These are phyloP conservation scores for Pichia sp. DNA, from an alignment of 1,139 yeast species.

Conservation along the genomic window DNA sequence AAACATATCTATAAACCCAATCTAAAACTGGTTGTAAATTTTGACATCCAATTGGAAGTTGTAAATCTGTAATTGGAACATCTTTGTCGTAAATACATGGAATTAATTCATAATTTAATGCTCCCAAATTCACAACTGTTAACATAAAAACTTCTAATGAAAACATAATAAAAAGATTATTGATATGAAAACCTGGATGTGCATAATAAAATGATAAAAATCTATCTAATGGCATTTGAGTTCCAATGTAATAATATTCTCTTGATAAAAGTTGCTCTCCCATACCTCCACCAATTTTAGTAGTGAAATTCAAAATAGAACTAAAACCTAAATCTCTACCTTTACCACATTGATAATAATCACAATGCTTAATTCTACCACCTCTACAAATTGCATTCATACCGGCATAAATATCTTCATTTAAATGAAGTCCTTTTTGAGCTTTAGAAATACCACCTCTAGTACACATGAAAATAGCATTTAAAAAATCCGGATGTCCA, in stretches of 20 bases:
- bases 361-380: constrained; percentile 82
- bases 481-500: constrained; percentile 87
- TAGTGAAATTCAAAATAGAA: constrained; percentile 75
- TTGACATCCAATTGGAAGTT: constrained; percentile 67
- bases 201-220: constrained; percentile 85
- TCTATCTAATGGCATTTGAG: constrained; percentile 70
- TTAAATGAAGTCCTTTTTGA: constrained; percentile 76
- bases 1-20: constrained; percentile 77
- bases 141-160: constrained; percentile 69
- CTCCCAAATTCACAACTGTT: constrained; percentile 61
- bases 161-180: constrained; percentile 69
- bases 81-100: constrained; percentile 50
- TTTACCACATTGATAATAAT: constrained; percentile 85
- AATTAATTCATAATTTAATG: constrained; percentile 55
- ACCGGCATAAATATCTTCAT: constrained; percentile 90
- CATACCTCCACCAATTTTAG: constrained; percentile 93
- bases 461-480: constrained; percentile 81
- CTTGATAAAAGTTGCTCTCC: constrained; percentile 85
- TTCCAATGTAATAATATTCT: constrained; percentile 78
- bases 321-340: constrained; percentile 87
- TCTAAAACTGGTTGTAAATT: constrained; percentile 66
- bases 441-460: constrained; percentile 90
- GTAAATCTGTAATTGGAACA: constrained; percentile 53
- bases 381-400: constrained; percentile 79
- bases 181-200: constrained; percentile 85